These are phyloP conservation scores for Phylloporus sp. DNA, from an alignment of 768 basidiomycete species.

Conservation along the genomic window DNA sequence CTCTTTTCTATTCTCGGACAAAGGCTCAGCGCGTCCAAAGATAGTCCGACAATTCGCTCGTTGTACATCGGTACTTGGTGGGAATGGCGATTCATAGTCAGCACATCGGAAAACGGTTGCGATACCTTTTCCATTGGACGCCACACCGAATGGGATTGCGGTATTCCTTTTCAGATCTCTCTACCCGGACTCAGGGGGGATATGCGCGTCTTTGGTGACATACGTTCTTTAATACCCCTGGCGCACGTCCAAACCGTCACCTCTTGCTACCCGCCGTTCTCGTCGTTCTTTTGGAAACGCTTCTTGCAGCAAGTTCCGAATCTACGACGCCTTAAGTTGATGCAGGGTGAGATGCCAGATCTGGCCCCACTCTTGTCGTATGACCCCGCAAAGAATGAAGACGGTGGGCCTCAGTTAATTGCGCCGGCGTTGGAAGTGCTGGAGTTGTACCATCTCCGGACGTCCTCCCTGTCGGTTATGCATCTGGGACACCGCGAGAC, in stretches of 20 bases:
- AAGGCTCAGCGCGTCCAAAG: neutral
- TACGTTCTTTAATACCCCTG: conserved; percentile 1
- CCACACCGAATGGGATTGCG: neutral
- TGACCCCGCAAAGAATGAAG: neutral
- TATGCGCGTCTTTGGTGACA: neutral
- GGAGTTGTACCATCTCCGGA: neutral
- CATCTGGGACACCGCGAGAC: too few relatives aligned
- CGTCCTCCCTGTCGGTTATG: too few relatives aligned
- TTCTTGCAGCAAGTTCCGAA: neutral
- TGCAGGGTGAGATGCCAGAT: neutral
- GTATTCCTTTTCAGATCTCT: neutral
- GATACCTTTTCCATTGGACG: too few relatives aligned
- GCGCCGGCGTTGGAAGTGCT: neutral
- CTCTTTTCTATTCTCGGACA: conserved; percentile 1
- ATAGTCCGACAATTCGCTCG: neutral
- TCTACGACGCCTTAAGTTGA: conserved; percentile 1
- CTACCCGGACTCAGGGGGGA: neutral
- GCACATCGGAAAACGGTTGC: neutral
- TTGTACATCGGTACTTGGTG: neutral
- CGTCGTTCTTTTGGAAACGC: neutral
- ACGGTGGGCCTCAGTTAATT: neutral
- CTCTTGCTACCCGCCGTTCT: neutral
- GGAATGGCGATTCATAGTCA: neutral
- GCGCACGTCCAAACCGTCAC: neutral
- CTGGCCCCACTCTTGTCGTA: neutral